Percentiles rank a stretch among this genome's conserved stretches.
Evolutionary conservation across 1,139 yeast species (phyloP).

Genomic region (Sugiyamaella neomexicana): DNA sequence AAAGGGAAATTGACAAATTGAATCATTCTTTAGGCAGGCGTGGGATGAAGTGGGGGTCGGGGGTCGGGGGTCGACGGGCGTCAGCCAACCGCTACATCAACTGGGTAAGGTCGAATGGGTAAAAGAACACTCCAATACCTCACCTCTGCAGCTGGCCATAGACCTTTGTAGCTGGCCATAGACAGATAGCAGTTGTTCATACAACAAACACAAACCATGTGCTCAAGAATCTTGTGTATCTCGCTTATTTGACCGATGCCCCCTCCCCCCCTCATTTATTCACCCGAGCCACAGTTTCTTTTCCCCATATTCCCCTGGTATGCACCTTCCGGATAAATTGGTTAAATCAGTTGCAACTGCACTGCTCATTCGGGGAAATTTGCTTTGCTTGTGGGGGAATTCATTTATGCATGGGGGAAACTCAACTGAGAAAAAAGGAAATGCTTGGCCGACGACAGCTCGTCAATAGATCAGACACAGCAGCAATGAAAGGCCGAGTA

Average conservation of each 20-base stretch:
- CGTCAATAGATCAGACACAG: too few relatives aligned
- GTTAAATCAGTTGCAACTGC: constrained; percentile 10
- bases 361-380: constrained; percentile 11
- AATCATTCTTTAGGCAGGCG: not conserved
- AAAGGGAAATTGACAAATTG: not conserved
- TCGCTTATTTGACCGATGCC: too few relatives aligned
- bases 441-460: not conserved
- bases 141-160: too few relatives aligned
- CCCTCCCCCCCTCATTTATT: not conserved
- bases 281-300: not conserved
- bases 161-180: too few relatives aligned
- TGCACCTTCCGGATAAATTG: constrained; percentile 17
- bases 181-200: too few relatives aligned
- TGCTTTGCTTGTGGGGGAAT: constrained; percentile 14
- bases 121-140: too few relatives aligned
- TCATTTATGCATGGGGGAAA: constrained; percentile 14
- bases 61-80: not conserved
- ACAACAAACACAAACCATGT: too few relatives aligned
- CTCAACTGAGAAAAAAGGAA: constrained; percentile 5
- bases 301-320: constrained; percentile 5
- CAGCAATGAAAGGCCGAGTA: too few relatives aligned
- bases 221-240: too few relatives aligned
- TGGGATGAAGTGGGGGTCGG: not conserved
- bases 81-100: not conserved
- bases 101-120: not conserved